A percentile compares a stretch with the other conserved stretches of the same genome.
Evolutionary conservation across 495 filamentous ascomycete species (phyloP).

Genomic region (Xylaria nigripes): DNA sequence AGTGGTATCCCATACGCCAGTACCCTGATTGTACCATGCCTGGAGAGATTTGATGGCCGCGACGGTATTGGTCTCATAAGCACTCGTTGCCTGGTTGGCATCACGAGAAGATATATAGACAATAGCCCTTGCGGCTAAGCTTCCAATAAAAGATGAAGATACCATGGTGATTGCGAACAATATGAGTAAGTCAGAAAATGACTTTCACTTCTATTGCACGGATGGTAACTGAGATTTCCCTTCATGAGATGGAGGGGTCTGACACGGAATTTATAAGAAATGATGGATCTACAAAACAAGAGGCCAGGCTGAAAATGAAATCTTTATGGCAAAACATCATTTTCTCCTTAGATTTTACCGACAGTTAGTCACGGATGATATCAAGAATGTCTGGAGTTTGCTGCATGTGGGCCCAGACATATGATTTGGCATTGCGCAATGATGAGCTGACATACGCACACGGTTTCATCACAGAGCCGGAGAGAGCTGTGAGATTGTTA

Average conservation of each 20-base stretch:
- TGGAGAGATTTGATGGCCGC: conserved; percentile 46
- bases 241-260: background rate
- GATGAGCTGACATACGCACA: conserved; percentile 3
- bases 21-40: conserved; percentile 52
- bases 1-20: conserved; percentile 56
- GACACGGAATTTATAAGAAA: background rate
- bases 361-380: background rate
- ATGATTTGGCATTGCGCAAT: conserved; percentile 1
- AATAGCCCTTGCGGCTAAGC: conserved; percentile 32
- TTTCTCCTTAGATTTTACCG: background rate
- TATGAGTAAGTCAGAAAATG: background rate
- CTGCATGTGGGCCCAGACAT: background rate
- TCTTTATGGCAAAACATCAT: background rate
- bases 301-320: background rate
- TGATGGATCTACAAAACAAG: background rate
- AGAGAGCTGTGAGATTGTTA: too few species aligned
- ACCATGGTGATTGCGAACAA: conserved; percentile 19
- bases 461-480: background rate
- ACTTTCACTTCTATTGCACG: background rate
- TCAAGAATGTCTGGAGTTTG: background rate
- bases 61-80: conserved; percentile 35
- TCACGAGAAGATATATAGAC: conserved; percentile 29
- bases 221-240: background rate
- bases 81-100: conserved; percentile 8
- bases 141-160: conserved; percentile 26